These are phyloP conservation scores for Leishmania braziliensis DNA, from an alignment of 208 protist species.

Conservation along the genomic window DNA sequence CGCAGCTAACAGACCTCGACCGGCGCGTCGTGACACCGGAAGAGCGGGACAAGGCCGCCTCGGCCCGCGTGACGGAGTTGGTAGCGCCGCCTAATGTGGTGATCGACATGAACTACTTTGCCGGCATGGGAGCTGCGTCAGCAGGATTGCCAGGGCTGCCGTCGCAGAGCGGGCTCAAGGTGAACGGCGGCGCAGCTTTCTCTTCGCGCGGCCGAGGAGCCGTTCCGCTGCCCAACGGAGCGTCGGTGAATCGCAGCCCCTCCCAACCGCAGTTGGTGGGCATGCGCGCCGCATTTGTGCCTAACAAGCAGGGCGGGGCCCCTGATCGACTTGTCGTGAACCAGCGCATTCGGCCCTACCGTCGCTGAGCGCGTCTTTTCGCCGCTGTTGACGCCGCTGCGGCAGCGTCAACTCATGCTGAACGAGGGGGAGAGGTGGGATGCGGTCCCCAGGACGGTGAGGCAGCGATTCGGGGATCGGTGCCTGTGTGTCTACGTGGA, in stretches of 20 bases:
- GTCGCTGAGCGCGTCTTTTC: conserved; percentile 10
- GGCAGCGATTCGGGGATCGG: not conserved
- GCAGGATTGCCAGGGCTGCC: not conserved
- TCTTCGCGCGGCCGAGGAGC: not conserved
- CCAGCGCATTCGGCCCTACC: conserved; percentile 17
- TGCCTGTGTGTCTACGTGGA: not conserved
- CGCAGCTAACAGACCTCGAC: conserved; percentile 58
- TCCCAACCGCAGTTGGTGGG: not conserved
- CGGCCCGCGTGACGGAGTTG: conserved; percentile 42
- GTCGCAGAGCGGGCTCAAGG: not conserved
- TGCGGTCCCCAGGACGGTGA: not conserved
- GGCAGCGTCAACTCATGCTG: not conserved
- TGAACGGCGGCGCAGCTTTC: not conserved
- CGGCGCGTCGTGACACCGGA: conserved; percentile 59
- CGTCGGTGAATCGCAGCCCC: not conserved
- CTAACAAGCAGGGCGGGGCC: conserved; percentile 9
- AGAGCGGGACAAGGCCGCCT: conserved; percentile 72
- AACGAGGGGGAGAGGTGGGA: not conserved
- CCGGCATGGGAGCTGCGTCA: not conserved
- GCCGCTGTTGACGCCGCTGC: not conserved
- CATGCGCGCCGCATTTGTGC: conserved; percentile 1
- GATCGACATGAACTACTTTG: conserved; percentile 68
- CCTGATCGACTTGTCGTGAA: conserved; percentile 23
- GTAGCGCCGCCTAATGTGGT: conserved; percentile 70
- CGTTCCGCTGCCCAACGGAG: not conserved